Percentiles rank a stretch among this genome's conserved stretches.
phyloP scores from a whole-genome alignment of 352 stramenopile genomes.

The Globisporangium spinosum region DNA sequence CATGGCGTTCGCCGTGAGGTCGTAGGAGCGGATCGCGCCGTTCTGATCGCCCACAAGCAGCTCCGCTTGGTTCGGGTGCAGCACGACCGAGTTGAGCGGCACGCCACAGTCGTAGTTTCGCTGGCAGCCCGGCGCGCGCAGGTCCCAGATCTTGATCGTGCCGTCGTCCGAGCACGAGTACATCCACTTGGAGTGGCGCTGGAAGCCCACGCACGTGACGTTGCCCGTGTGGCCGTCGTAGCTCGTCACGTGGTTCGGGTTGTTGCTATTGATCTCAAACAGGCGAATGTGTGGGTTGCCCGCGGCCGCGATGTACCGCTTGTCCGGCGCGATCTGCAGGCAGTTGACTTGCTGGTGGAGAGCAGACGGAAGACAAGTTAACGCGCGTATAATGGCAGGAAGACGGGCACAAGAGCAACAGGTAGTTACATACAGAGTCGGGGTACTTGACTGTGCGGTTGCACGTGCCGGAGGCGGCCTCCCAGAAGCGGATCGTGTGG shows the following conservation, averaged over 20 bases:
- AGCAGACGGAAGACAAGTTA: not conserved
- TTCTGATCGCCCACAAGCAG: constrained; percentile 90
- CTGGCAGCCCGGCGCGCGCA: constrained; percentile 82
- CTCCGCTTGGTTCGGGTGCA: constrained; percentile 94
- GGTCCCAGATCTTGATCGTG: constrained; percentile 94
- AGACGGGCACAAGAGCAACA: not conserved
- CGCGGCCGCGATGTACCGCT: constrained; percentile 95
- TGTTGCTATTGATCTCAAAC: constrained; percentile 97
- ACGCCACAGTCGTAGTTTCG: constrained; percentile 86
- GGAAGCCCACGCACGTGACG: constrained; percentile 97
- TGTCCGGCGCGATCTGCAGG: constrained; percentile 96
- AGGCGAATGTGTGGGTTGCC: constrained; percentile 97
- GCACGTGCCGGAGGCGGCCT: constrained; percentile 94
- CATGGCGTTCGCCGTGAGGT: constrained; percentile 80
- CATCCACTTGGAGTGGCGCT: constrained; percentile 96
- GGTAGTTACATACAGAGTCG: constrained; percentile 75
- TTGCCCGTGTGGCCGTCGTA: constrained; percentile 96
- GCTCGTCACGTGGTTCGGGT: constrained; percentile 93
- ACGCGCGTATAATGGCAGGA: not conserved
- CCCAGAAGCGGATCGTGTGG: constrained; percentile 98
- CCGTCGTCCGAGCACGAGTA: constrained; percentile 97
- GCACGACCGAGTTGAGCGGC: constrained; percentile 92
- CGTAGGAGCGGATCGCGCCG: constrained; percentile 91
- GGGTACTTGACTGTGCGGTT: constrained; percentile 94
- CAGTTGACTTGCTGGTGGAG: constrained; percentile 92